Percentiles rank a stretch among this genome's conserved stretches.
phyloP scores from a whole-genome alignment of 1,284 basidiomycete genomes.

The Cutaneotrichosporon cavernicola region DNA sequence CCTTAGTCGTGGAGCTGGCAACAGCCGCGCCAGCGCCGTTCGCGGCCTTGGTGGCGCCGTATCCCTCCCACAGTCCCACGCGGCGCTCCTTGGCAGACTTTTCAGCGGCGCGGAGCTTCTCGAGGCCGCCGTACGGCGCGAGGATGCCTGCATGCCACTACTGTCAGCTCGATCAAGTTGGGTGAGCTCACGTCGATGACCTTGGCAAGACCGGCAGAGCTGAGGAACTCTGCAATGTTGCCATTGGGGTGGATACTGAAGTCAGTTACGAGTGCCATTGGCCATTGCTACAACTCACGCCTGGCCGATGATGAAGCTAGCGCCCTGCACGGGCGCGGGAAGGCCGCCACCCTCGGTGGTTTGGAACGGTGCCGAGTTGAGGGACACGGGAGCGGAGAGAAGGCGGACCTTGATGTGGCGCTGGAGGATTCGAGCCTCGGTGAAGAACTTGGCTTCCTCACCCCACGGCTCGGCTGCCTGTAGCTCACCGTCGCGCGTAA shows the following conservation, averaged over 20 bases:
- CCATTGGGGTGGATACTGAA: constrained; percentile 79
- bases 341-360: constrained; percentile 55
- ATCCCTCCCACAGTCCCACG: constrained; percentile 72
- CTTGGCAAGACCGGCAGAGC: constrained; percentile 80
- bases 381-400: constrained; percentile 75
- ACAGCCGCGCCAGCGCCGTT: constrained; percentile 51
- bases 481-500: constrained; percentile 69
- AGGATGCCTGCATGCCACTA: constrained; percentile 95
- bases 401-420: constrained; percentile 81
- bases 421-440: constrained; percentile 87
- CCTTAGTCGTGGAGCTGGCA: constrained; percentile 51
- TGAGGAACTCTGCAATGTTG: constrained; percentile 88
- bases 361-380: constrained; percentile 77
- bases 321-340: constrained; percentile 57
- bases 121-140: constrained; percentile 73
- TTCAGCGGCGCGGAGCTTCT: constrained; percentile 80
- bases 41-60: constrained; percentile 55
- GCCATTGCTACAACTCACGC: constrained; percentile 53
- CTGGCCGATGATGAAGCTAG: constrained; percentile 84
- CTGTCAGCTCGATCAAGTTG: background rate
- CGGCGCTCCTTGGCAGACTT: constrained; percentile 79
- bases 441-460: constrained; percentile 94
- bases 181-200: constrained; percentile 65
- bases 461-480: constrained; percentile 68
- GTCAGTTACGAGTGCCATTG: background rate